A percentile compares a stretch with the other conserved stretches of the same genome.
Evolutionary conservation across 495 filamentous ascomycete genomes (phyloP).

Genomic region (Tetracladium setigerum): DNA sequence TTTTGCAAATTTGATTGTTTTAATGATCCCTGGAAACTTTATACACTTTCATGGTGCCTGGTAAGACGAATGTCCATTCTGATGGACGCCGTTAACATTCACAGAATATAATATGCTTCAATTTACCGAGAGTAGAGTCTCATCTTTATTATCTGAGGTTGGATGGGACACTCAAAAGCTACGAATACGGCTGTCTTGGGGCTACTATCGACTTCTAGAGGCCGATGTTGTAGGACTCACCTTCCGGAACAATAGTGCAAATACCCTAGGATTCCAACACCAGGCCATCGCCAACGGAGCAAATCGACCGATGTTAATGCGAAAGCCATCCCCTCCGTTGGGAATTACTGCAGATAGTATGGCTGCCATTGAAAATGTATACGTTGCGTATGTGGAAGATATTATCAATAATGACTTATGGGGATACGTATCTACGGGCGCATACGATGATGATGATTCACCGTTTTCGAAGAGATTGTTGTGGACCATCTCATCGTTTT

Average conservation of each 20-base stretch:
- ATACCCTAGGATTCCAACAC: constrained; percentile 10
- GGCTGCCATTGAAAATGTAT: constrained; percentile 17
- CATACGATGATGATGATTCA: constrained; percentile 15
- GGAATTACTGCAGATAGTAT: constrained; percentile 15
- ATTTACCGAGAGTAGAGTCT: constrained; percentile 16
- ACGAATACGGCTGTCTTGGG: constrained; percentile 15
- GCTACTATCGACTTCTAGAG: constrained; percentile 6
- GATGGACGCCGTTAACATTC: neutral
- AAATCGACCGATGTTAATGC: constrained; percentile 4
- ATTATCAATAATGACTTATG: constrained; percentile 14
- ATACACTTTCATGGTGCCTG: constrained; percentile 16
- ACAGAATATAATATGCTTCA: constrained; percentile 19
- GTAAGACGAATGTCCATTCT: constrained; percentile 5
- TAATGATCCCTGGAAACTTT: constrained; percentile 22
- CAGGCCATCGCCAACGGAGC: constrained; percentile 2
- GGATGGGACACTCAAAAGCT: constrained; percentile 14
- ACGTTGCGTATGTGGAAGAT: constrained; percentile 11
- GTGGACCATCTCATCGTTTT: constrained; percentile 6
- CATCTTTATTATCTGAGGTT: constrained; percentile 10
- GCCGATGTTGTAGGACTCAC: constrained; percentile 15
- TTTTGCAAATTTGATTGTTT: constrained; percentile 21
- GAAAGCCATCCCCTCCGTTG: constrained; percentile 15
- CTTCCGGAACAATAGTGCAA: neutral
- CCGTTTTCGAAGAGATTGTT: constrained; percentile 12
- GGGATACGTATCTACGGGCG: constrained; percentile 7